phyloP scores from a whole-genome alignment of 768 basidiomycete species.

The Hericium erinaceus region DNA sequence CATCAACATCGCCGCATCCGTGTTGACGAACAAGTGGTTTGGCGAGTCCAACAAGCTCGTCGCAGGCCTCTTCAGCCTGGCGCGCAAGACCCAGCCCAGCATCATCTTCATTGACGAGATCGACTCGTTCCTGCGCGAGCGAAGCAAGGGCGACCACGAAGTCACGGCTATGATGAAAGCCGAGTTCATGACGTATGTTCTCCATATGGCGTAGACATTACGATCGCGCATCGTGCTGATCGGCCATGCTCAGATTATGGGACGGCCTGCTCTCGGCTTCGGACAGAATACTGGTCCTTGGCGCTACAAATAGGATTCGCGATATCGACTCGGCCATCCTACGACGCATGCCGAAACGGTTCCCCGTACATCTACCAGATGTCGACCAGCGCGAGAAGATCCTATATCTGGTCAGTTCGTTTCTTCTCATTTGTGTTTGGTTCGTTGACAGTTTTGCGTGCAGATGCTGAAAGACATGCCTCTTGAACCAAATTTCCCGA shows the following conservation, averaged over 20 bases:
- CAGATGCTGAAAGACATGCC: slow-evolving; percentile 83
- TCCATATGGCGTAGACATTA: neutral
- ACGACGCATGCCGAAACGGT: slow-evolving; percentile 97
- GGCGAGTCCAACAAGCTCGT: slow-evolving; percentile 94
- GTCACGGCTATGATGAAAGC: slow-evolving; percentile 99
- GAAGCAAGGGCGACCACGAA: slow-evolving; percentile 87
- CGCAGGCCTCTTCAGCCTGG: slow-evolving; percentile 87
- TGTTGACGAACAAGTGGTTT: slow-evolving; percentile 75
- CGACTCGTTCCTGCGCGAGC: slow-evolving; percentile 86
- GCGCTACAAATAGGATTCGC: slow-evolving; percentile 91
- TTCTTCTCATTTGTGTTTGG: neutral
- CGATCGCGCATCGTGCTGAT: neutral
- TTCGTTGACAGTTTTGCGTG: neutral
- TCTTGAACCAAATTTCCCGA: slow-evolving; percentile 50
- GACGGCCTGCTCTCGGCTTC: slow-evolving; percentile 80
- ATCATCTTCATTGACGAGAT: slow-evolving; percentile 99
- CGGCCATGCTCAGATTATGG: slow-evolving; percentile 57
- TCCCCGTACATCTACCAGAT: slow-evolving; percentile 76
- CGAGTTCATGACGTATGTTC: slow-evolving; percentile 80
- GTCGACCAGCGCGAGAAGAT: slow-evolving; percentile 76
- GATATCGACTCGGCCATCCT: slow-evolving; percentile 85
- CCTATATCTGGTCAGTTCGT: slow-evolving; percentile 48
- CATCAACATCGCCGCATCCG: slow-evolving; percentile 76
- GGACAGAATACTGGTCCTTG: slow-evolving; percentile 82
- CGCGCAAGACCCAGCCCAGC: slow-evolving; percentile 84